Evolutionary conservation across 208 protist genomes (phyloP), one percentile per base, ranked within the genome.

Genomic region (Acanthamoeba quina): DNA sequence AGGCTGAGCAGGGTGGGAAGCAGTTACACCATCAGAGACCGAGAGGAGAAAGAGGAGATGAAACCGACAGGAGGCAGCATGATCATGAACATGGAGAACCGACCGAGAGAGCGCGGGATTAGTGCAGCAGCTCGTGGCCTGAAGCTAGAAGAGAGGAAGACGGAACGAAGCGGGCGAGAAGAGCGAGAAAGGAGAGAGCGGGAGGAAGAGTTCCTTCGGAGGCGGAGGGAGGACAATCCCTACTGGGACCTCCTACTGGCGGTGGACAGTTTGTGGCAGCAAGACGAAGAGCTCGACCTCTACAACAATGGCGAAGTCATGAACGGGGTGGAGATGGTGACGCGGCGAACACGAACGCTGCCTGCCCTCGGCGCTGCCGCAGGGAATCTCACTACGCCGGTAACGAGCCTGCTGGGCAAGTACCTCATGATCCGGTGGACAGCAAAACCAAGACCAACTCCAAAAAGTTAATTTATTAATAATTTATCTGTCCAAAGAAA

Each of bases 351-450:
- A 3, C 78, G 49, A 2, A 21, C 17, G 11, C 78, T 86, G 1
- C 78, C 78, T 7, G 7, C 78, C 2, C 78, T 86, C 21, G 49
- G 52, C 10, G 47, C n/a, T 0, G 6, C 52, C 7, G 24, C 11
- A 17, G 78, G 78, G 19, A 86, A 31, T 21, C 10, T 86, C 26
- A 2, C 13, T 1, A 86, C 47, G 78, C 78, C 78, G 5, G 37
- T 44, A 9, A 44, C 7, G 26, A 86, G 78, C 52, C 21, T 86
- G 78, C 49, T 86, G 9, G 78, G 78, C 41, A 56, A 86, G n/a
- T 86, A 62, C 49, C 52, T 86, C 13, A 54, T 86, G 78, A 86
- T 86, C 2, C 44, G 78, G 13, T 86, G 78, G 78, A 86, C 78
- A 0, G 62, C 62, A 49, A 31, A 17, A 19, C 78, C 78, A 1